These are phyloP conservation scores for Pulveroboletus sp. DNA, from an alignment of 768 basidiomycete species.

Conservation along the genomic window DNA sequence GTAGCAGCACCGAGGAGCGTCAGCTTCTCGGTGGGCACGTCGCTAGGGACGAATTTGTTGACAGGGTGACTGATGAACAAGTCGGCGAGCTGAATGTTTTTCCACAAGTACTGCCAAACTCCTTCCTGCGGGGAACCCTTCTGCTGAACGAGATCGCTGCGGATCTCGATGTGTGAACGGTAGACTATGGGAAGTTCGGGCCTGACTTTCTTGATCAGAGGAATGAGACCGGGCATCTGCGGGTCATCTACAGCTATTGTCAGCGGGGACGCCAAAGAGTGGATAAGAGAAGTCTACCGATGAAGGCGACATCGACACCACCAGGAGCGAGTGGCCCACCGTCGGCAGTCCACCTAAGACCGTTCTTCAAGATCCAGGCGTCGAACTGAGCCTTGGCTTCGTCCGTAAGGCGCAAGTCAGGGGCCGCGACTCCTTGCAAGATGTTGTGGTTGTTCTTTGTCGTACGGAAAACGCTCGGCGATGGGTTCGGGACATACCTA, in stretches of 20 bases:
- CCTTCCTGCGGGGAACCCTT: constrained; percentile 81
- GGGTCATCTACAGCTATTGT: constrained; percentile 58
- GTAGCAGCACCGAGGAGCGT: constrained; percentile 78
- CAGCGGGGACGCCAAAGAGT: constrained; percentile 4
- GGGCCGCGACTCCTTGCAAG: constrained; percentile 85
- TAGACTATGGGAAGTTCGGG: constrained; percentile 88
- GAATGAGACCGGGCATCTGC: constrained; percentile 94
- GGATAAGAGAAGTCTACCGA: constrained; percentile 46
- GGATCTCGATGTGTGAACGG: constrained; percentile 93
- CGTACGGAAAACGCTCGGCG: constrained; percentile 86
- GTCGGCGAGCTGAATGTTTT: constrained; percentile 85
- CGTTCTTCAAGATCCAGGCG: constrained; percentile 88
- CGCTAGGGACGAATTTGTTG: constrained; percentile 86
- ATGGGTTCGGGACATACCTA: constrained; percentile 86
- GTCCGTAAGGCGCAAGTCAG: constrained; percentile 70
- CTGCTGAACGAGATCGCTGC: constrained; percentile 79
- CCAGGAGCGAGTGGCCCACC: constrained; percentile 81
- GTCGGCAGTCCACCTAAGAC: constrained; percentile 79
- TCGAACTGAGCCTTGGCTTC: constrained; percentile 78
- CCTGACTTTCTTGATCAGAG: constrained; percentile 79
- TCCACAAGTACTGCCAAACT: constrained; percentile 94
- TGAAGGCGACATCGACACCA: constrained; percentile 84
- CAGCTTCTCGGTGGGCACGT: constrained; percentile 69
- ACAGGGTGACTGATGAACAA: constrained; percentile 94
- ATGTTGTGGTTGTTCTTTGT: constrained; percentile 97